Evolutionary conservation across 257 asterid species (phyloP), one percentile per base, ranked within the genome.

Genomic region (Solanum tarijense): DNA sequence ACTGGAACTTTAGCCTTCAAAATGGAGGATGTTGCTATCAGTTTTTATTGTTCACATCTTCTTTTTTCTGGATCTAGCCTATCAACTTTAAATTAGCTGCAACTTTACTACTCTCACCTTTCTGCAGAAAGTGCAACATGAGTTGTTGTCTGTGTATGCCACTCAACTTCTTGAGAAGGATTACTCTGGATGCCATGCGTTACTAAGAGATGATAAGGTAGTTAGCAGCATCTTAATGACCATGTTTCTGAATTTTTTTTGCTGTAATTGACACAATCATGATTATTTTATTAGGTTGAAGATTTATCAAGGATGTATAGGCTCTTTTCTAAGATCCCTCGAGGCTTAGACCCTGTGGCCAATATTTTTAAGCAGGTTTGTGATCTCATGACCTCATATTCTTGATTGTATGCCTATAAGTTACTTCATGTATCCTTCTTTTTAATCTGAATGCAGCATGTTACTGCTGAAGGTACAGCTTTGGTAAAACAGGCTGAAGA

Each of bases 401-500:
- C 23, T 27, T 9, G 9, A 43, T 31, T 46, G 72, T 72, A 74
- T 39, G 55, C 31, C 31, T 88, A 13, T 69, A 18, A 88, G 43
- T 36, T 79, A 9, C 85, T 75, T 76, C 76, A 60, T 46, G 16
- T 46, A 16, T 52, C 81, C 68, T n/a, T 32, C 41, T 58, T 48
- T 31, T 35, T 25, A 2, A 38, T 82, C 73, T 48, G 84, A 72
- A 86, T 88, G 90, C 96, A 95, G 99, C 99, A 97, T 93, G 98
- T 97, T 86, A 95, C 99, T 87, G 96, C 95, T 86, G 99, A 96
- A 94, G 99, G 99, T 85, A 96, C 97, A 34, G 94, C 98, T 79
- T 90, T 97, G 92, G 99, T 97, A 78, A 96, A 96, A 93, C 99
- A 95, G 89, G 99, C 99, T 34, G 99, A 97, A 94, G 99, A 97